phyloP scores from a whole-genome alignment of 345 rosid genomes.

The Eucalyptus paniculata region DNA sequence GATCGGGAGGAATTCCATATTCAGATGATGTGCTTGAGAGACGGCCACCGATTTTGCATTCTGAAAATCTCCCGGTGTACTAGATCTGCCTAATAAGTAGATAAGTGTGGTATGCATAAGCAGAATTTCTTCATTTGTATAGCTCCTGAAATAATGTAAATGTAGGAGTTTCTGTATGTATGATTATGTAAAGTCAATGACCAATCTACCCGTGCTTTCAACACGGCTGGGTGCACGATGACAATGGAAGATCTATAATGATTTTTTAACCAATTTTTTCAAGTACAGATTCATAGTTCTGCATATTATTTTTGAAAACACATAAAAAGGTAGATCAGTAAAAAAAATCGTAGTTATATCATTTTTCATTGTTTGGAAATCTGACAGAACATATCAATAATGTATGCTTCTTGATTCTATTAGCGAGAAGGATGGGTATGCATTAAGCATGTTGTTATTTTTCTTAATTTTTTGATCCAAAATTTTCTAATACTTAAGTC shows the following conservation, averaged over 20 bases:
- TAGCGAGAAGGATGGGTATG: not conserved
- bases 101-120: not conserved
- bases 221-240: not conserved
- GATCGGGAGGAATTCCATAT: not conserved
- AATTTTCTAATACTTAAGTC: not conserved
- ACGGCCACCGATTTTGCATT: not conserved
- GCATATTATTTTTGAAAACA: not conserved
- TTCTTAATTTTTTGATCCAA: not conserved
- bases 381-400: not conserved
- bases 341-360: not conserved
- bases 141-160: not conserved
- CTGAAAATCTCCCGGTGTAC: not conserved
- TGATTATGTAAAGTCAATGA: not conserved
- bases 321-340: not conserved
- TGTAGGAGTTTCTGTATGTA: not conserved
- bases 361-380: not conserved
- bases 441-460: not conserved
- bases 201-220: not conserved
- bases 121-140: not conserved
- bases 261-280: not conserved
- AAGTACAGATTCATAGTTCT: not conserved
- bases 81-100: not conserved
- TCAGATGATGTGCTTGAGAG: not conserved
- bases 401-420: not conserved
- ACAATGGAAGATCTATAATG: not conserved